Evolutionary conservation across 495 filamentous ascomycete species (phyloP), one percentile per base, ranked within the genome.

Genomic region (Terfezia claveryi): DNA sequence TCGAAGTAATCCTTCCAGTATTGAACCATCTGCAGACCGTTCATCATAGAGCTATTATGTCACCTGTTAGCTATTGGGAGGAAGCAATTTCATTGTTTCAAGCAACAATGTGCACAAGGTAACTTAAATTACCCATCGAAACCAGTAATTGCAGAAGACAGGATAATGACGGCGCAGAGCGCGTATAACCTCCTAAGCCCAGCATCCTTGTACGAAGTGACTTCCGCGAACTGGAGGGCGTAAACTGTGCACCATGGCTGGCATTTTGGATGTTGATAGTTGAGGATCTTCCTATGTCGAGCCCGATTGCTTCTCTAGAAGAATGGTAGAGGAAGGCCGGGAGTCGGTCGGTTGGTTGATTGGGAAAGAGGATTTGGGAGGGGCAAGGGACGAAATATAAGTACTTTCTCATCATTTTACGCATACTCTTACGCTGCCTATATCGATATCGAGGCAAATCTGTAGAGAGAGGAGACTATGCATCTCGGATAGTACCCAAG

Each of bases 141-240:
- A 54, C 80, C 80, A 36, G 75, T 77, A 17, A 76, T 81, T 38
- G 76, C 76, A 49, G 78, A 80, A 5, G 76, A 77, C 57, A 81
- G 64, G 65, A 76, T 79, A 52, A 81, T 68, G 36, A 80, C 67
- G 51, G 69, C 62, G 50, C 70, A 68, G 63, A 71, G 71, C 37
- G 69, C 72, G 57, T 81, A 81, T 32, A 81, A 71, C 62, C 73
- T 76, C 51, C 77, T 66, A 27, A 81, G 68, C 58, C 77, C 74
- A 5, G 77, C 74, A 50, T 80, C 75, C 57, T 65, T 72, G 37
- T 61, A 74, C 78, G 78, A 81, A 55, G 71, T 71, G 46, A 80
- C 78, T 41, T 71, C 65, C 58, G 77, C 73, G 57, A 82, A 77
- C 49, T 71, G 8, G 12, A 2, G 2, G 2, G 17, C 14, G 41